Conservation (phyloP, 1,284 basidiomycete genomes). For the Chalciporus sp. region DNA sequence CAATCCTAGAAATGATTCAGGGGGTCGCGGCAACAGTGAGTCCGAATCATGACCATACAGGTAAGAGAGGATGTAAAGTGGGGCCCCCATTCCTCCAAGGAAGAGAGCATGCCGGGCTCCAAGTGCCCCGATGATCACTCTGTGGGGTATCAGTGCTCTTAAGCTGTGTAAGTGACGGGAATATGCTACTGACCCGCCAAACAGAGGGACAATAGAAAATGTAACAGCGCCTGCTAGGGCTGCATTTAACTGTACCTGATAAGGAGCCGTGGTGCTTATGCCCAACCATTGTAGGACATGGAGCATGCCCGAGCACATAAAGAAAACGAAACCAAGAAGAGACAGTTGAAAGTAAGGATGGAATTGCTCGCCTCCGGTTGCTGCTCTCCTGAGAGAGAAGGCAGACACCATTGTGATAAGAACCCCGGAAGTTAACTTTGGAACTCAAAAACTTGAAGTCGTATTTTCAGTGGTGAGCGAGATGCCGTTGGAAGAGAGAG, state of each 20-base stretch:
- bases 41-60: slow-evolving; percentile 34
- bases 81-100: slow-evolving; percentile 54
- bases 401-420: neutral
- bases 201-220: slow-evolving; percentile 49
- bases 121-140: slow-evolving; percentile 54
- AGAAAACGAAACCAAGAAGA: slow-evolving; percentile 45
- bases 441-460: no score
- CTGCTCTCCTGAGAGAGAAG: neutral
- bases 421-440: no score
- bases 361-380: neutral
- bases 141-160: slow-evolving; percentile 13
- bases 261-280: slow-evolving; percentile 39
- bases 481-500: no score
- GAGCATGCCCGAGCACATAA: slow-evolving; percentile 40
- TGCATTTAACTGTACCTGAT: slow-evolving; percentile 36
- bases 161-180: no score
- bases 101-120: slow-evolving; percentile 55
- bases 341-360: slow-evolving; percentile 36
- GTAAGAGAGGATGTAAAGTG: slow-evolving; percentile 58
- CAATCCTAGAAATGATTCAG: slow-evolving; percentile 29
- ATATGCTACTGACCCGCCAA: slow-evolving; percentile 40
- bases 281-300: slow-evolving; percentile 41
- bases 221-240: slow-evolving; percentile 47
- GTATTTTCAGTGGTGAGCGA: no score
- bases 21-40: neutral